These are phyloP conservation scores for Albugo laibachii DNA, from an alignment of 352 stramenopile species.

Conservation along the genomic window DNA sequence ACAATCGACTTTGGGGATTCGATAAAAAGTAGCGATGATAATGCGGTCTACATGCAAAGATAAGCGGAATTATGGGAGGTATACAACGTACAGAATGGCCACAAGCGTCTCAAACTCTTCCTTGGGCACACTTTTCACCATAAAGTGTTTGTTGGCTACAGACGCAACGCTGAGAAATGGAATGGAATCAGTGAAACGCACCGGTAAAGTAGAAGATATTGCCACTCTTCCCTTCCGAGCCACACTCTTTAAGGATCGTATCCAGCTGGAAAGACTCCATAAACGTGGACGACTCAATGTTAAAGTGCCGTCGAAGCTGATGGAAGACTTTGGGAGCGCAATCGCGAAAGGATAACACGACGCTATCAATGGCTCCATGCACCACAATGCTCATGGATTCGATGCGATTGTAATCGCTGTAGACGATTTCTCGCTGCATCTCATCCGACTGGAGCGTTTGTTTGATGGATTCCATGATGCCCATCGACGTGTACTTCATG, in stretches of 20 bases:
- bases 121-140: conserved; percentile 77
- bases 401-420: conserved; percentile 49
- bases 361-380: conserved; percentile 29
- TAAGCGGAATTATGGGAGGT: neutral
- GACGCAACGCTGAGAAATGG: neutral
- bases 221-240: conserved; percentile 64
- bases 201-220: conserved; percentile 79
- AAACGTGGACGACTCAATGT: conserved; percentile 44
- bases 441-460: conserved; percentile 18
- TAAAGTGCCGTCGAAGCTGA: conserved; percentile 49
- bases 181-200: conserved; percentile 5
- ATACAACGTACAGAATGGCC: conserved; percentile 35
- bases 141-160: conserved; percentile 69
- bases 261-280: conserved; percentile 54
- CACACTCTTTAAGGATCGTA: conserved; percentile 54
- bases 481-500: conserved; percentile 76
- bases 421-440: conserved; percentile 17
- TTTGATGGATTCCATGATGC: conserved; percentile 54
- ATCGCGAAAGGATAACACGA: conserved; percentile 45
- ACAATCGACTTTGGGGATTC: conserved; percentile 53
- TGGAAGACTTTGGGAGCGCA: conserved; percentile 65
- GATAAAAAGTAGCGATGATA: conserved; percentile 65
- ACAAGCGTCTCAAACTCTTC: conserved; percentile 67
- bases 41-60: conserved; percentile 17
- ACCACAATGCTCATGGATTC: conserved; percentile 54